Conservation (phyloP, 2,329 filamentous ascomycete species). For the Nothophoma quercina region DNA sequence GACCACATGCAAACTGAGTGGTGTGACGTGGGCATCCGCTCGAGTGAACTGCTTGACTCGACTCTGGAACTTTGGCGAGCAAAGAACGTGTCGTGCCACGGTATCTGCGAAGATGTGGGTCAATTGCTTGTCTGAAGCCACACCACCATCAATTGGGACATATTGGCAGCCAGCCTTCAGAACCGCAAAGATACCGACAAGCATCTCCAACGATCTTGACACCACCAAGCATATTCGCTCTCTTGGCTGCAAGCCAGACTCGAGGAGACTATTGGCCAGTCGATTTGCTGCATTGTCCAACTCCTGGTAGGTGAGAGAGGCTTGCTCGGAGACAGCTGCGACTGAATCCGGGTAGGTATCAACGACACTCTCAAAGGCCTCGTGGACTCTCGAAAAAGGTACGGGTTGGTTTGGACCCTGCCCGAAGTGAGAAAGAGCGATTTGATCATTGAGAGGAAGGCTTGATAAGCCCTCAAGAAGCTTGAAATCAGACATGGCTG, state of each 20-base stretch:
- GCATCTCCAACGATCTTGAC: slow-evolving; percentile 64
- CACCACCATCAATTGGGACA: slow-evolving; percentile 65
- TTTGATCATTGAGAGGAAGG: slow-evolving; percentile 29
- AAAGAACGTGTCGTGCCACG: slow-evolving; percentile 56
- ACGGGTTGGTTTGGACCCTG: slow-evolving; percentile 27
- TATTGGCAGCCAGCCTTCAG: slow-evolving; percentile 67
- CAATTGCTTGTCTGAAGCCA: slow-evolving; percentile 47
- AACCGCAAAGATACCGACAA: slow-evolving; percentile 64
- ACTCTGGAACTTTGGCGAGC: slow-evolving; percentile 49
- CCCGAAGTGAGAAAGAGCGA: slow-evolving; percentile 33
- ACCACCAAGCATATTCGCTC: slow-evolving; percentile 64
- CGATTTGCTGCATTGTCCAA: slow-evolving; percentile 25
- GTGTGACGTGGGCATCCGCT: slow-evolving; percentile 23
- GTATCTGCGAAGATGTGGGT: slow-evolving; percentile 60
- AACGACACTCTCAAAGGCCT: slow-evolving; percentile 38
- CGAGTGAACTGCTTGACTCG: slow-evolving; percentile 32
- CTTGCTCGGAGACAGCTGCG: slow-evolving; percentile 32
- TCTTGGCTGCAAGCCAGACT: slow-evolving; percentile 36
- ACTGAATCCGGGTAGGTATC: slow-evolving; percentile 29
- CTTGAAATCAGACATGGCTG: background rate
- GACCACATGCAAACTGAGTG: slow-evolving; percentile 24
- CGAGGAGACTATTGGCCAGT: slow-evolving; percentile 28
- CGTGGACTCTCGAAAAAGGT: slow-evolving; percentile 30
- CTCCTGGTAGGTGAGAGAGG: slow-evolving; percentile 22
- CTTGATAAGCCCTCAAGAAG: slow-evolving; percentile 24